Evolutionary conservation across 257 asterid genomes (phyloP), one percentile per base, ranked within the genome.

Genomic region (Orobanche coerulescens): DNA sequence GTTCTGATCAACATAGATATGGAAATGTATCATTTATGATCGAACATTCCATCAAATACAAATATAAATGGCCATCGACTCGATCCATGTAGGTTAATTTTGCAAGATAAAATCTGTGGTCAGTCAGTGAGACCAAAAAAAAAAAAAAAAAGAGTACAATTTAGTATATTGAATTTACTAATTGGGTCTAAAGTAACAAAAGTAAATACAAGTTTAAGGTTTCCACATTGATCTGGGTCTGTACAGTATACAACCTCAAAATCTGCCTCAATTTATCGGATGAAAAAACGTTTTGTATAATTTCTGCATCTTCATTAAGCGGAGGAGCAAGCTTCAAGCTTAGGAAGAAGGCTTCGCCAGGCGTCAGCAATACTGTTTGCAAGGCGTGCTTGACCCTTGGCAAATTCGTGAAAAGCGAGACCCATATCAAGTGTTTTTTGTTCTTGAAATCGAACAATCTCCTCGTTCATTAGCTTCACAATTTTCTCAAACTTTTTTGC

Each of bases 271-370:
- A 43, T 16, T 8, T 19, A 4, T 7, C 13, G 14, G 8, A 19
- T 0, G 28, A 9, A 47, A n/a, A 47, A 16, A 20, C 54, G 20
- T 47, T 47, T 47, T 13, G 13, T 16, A 25, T 5, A 40, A 3
- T 10, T 26, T 40, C 50, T 10, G 23, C 25, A 36, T 43, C n/a
- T 26, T 28, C 53, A 46, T 44, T 36, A 58, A 7, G 59, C 15
- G 30, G 82, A 62, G 55, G 94, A 75, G 72, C 84, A 80, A 53
- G 90, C 82, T 72, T 84, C 96, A 5, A 93, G 88, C 83, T 84
- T 89, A 67, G 96, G 99, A 75, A 93, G 97, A 75, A 93, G 92
- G 72, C 95, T 84, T 54, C 92, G 81, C 99, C 99, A 93, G 10
- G 95, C 95, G 18, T 79, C 94, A 11, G 95, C 95, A 0, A 93